A percentile compares a stretch with the other conserved stretches of the same genome.
Evolutionary conservation across 169 alveolate species (phyloP).

Genomic region (Cyclospora cayetanensis): DNA sequence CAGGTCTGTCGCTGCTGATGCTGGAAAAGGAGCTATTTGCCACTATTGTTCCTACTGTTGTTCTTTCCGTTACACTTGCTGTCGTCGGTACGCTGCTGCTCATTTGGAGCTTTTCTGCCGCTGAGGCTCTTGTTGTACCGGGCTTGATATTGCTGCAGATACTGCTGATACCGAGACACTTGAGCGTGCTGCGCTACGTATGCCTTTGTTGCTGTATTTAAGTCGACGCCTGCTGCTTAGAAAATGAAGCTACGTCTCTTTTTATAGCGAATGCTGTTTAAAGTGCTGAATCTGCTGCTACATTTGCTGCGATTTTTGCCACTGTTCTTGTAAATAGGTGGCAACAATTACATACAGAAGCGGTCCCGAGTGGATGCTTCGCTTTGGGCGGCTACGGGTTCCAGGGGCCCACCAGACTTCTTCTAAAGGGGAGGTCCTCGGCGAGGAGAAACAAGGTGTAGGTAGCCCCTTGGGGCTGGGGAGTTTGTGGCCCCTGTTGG

Average conservation of each 20-base stretch:
- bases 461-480: not conserved
- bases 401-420: too few relatives aligned
- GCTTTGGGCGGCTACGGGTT: conserved; percentile 64
- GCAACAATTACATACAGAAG: conserved; percentile 69
- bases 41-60: not conserved
- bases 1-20: not conserved
- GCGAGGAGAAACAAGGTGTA: not conserved
- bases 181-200: too few relatives aligned
- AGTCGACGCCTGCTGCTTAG: too few relatives aligned
- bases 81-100: too few relatives aligned
- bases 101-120: too few relatives aligned
- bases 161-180: too few relatives aligned
- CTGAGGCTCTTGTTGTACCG: too few relatives aligned
- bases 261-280: not conserved
- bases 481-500: not conserved
- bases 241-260: too few relatives aligned
- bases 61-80: not conserved
- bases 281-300: not conserved
- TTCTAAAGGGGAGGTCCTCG: not conserved
- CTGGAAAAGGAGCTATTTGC: not conserved
- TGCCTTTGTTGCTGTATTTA: too few relatives aligned
- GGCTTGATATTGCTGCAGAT: too few relatives aligned
- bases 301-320: not conserved
- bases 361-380: conserved; percentile 68
- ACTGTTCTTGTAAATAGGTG: not conserved